phyloP scores from a whole-genome alignment of 1,284 basidiomycete genomes.

The Leccinum pachyderme region DNA sequence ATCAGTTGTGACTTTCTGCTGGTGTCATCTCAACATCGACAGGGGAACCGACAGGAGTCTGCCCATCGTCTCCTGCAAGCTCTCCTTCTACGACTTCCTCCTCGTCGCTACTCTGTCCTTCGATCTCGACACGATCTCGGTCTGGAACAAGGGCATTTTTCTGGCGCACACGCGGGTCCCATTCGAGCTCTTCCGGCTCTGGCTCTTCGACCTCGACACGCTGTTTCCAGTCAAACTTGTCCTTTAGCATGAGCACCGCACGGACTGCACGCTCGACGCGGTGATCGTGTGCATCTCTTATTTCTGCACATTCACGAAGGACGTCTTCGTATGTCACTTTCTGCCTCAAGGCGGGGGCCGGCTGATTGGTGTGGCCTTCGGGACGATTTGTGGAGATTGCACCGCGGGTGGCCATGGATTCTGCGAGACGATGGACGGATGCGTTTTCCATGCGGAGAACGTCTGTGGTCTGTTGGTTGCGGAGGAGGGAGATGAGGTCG shows the following conservation, averaged over 20 bases:
- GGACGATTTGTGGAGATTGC: constrained; percentile 50
- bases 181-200: constrained; percentile 72
- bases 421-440: constrained; percentile 63
- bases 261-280: constrained; percentile 69
- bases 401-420: constrained; percentile 62
- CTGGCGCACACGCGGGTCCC: constrained; percentile 50
- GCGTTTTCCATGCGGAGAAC: constrained; percentile 67
- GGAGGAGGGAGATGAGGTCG: constrained; percentile 66
- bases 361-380: constrained; percentile 18
- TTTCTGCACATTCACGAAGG: constrained; percentile 60
- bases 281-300: constrained; percentile 64
- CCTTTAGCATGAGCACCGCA: constrained; percentile 68
- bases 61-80: constrained; percentile 31
- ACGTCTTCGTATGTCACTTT: constrained; percentile 44
- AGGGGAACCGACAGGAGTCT: constrained; percentile 24
- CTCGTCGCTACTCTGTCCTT: constrained; percentile 36
- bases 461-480: constrained; percentile 74
- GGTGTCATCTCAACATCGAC: constrained; percentile 28
- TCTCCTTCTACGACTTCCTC: constrained; percentile 37
- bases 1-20: constrained; percentile 1
- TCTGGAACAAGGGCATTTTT: constrained; percentile 18
- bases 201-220: constrained; percentile 69
- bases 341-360: constrained; percentile 16
- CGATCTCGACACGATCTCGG: constrained; percentile 37
- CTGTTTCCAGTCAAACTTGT: constrained; percentile 76